Conservation (phyloP, 768 basidiomycete genomes). For the Fomitopsis serialis region DNA sequence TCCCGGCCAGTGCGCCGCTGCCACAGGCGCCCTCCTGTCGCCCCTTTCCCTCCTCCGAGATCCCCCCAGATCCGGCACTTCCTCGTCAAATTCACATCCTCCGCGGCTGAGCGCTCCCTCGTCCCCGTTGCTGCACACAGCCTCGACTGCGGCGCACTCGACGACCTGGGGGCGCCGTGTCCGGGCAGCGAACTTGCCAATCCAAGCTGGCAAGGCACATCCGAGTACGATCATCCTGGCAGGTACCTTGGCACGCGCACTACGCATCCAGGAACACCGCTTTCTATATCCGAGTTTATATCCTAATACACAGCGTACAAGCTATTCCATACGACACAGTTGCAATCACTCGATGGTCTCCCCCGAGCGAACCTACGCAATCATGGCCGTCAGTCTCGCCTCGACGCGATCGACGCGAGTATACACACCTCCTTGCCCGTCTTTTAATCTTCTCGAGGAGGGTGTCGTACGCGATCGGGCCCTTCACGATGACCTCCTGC, state of each 20-base stretch:
- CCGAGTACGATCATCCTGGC: no score
- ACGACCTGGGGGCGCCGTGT: no score
- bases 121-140: no score
- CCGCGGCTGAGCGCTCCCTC: no score
- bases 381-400: not conserved
- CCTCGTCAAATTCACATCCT: not conserved
- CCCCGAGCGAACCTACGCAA: slow-evolving; percentile 40
- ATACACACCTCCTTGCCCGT: slow-evolving; percentile 79
- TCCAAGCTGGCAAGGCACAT: no score
- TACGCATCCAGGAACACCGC: no score
- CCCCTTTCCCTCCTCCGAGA: not conserved
- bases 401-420: not conserved
- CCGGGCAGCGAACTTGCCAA: no score
- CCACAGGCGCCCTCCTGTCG: not conserved
- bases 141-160: no score
- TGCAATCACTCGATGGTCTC: slow-evolving; percentile 29
- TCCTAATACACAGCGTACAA: no score
- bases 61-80: not conserved
- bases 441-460: slow-evolving; percentile 76
- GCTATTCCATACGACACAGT: no score
- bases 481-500: slow-evolving; percentile 70
- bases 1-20: not conserved
- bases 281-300: no score
- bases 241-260: no score
- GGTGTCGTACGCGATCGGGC: slow-evolving; percentile 54